A percentile compares a stretch with the other conserved stretches of the same genome.
phyloP scores from a whole-genome alignment of 345 rosid genomes.

The Melaleuca alternifolia region DNA sequence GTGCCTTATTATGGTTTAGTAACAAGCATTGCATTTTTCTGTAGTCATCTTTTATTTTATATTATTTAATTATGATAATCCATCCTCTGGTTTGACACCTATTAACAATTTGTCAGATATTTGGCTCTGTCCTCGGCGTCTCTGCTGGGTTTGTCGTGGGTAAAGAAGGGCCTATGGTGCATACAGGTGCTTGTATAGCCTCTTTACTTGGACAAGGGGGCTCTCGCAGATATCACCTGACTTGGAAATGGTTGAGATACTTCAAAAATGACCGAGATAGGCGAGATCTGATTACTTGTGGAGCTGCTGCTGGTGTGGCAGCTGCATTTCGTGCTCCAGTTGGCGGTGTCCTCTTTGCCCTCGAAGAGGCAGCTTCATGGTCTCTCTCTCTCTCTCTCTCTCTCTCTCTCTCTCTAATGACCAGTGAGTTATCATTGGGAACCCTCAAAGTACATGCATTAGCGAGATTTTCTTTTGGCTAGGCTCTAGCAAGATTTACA shows the following conservation, averaged over 20 bases:
- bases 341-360: slow-evolving; percentile 44
- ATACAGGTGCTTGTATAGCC: slow-evolving; percentile 41
- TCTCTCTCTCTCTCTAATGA: background rate
- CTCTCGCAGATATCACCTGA: slow-evolving; percentile 35
- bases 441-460: background rate
- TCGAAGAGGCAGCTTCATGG: slow-evolving; percentile 53
- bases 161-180: slow-evolving; percentile 48
- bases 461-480: background rate
- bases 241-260: slow-evolving; percentile 38
- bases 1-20: background rate
- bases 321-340: slow-evolving; percentile 49
- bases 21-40: background rate
- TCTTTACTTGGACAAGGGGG: slow-evolving; percentile 42
- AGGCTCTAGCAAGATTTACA: background rate
- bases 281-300: slow-evolving; percentile 44
- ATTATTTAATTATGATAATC: background rate
- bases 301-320: slow-evolving; percentile 44
- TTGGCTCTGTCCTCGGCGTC: slow-evolving; percentile 30
- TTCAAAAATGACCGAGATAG: slow-evolving; percentile 43
- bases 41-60: background rate
- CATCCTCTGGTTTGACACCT: background rate
- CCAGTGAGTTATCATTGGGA: background rate
- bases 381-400: slow-evolving; percentile 2
- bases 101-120: slow-evolving; percentile 15
- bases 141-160: slow-evolving; percentile 41